Base-by-base conservation (phyloP, 2,329 filamentous ascomycete genomes). In the Calonectria leucothoes region DNA sequence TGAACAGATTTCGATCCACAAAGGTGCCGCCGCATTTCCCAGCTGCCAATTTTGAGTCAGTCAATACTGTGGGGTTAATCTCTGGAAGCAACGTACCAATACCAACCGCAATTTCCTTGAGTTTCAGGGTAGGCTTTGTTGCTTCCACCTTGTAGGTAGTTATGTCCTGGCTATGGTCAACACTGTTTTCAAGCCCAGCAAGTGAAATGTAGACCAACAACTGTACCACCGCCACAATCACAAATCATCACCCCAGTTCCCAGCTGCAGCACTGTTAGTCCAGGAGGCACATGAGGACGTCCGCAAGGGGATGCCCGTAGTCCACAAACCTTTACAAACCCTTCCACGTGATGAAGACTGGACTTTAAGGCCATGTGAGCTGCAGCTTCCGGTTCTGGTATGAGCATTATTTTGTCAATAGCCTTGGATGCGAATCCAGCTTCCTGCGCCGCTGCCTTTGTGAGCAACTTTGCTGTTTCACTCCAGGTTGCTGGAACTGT, bases 251-350 rank as follows among this genome's bases (percentile, higher is more conserved):
- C 64, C 3, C 52, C 35, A 25, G 69, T 25, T 17, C 42, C 69
- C 20, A 17, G 4, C 69, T 71, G 5, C 6, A 37, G 25, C 15
- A 17, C n/a, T 33, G 6, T 68, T 6, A 52, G 67, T n/a, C n/a
- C n/a, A n/a, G n/a, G n/a, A n/a, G n/a, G n/a, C n/a, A n/a, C n/a
- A n/a, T n/a, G n/a, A n/a, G n/a, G n/a, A n/a, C n/a, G n/a, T n/a
- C 7, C 4, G 31, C 17, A 15, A 55, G 42, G 12, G 4, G 15
- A 49, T 14, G 4, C 14, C 3, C 37, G 7, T 25, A 25, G 15
- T 20, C 89, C 90, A 35, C 65, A 42, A 37, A 73, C 73, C 77
- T 92, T 86, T 4, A 94, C 91, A 74, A 94, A 94, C 25, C 39
- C 25, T 20, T 72, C 61, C 1, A 74, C 4, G 20, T 31, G 37